Base-by-base conservation (phyloP, 345 rosid genomes). In the Sonneratia alba region DNA sequence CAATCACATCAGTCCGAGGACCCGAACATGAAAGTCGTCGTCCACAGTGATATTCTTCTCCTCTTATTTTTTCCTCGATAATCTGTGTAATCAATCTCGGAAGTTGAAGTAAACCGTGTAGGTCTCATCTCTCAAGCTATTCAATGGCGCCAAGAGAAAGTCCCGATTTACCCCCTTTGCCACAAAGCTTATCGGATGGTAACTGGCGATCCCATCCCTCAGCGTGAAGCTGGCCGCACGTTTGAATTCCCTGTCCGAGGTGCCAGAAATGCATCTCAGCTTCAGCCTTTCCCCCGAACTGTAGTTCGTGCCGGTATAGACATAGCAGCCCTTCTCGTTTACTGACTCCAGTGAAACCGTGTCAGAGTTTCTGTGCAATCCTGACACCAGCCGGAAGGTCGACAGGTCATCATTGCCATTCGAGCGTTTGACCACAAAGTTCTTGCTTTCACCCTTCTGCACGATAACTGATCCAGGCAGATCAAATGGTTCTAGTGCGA, bases 131-230 rank as follows among this genome's bases (percentile, higher is more conserved):
- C 83, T 84, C 32, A 87, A 81, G 83, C 88, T 92, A 48, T 82
- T 68, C 72, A 95, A 80, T 65, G 99, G 97, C 2, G 75, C 78
- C 78, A 95, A 75, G 75, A 95, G 83, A 79, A 87, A 95, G 77
- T 86, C 85, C 78, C 91, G 83, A 24, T 68, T 73, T 0, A 32
- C 73, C 59, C 97, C 97, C 34, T 76, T 82, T 36, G 92, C 93
- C 64, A 85, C 86, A 32, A 95, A 95, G 83, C 97, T 95, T 77
- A 90, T 84, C 2, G 88, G 92, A 82, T 90, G 84, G 76, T 92
- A 95, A 32, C 79, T 70, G 37, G 86, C 74, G 4, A 83, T 32
- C 40, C 91, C 97, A 21, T 83, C 72, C 6, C 40, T 76, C 83
- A 89, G 43, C 21, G 6, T 43, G 72, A 89, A 95, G 81, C 99